Base-by-base conservation (phyloP, 2,329 filamentous ascomycete species). In the Diplodia seriata region DNA sequence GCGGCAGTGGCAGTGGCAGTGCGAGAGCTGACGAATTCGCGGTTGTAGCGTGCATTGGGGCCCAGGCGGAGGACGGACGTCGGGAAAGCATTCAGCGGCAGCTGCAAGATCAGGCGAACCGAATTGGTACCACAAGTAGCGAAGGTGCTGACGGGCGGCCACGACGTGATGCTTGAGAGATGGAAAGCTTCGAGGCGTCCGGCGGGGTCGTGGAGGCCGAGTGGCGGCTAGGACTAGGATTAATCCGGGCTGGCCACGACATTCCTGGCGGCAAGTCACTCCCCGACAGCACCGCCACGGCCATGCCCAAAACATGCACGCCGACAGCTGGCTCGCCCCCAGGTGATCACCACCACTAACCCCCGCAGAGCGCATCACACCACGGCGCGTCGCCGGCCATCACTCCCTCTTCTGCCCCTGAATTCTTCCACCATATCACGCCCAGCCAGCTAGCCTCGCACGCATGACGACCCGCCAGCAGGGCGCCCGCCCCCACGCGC, bases 231-330 rank as follows among this genome's bases (percentile, higher is more conserved):
- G 23, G 14, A n/a, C 40, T 15, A 23, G 18, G 3, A 14, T n/a
- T 33, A 33, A 23, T n/a, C 26, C 38, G 23, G 4, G 38, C 43
- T 63, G 59, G 59, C 59, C 20, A 63, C 43, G 43, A 50, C 57
- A 49, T 63, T 63, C 18, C 31, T 15, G 3, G 4, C 18, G 7
- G 36, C 40, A 6, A 14, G 51, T 47, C 40, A 26, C 18, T 47
- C 20, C 23, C 7, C 1, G 12, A 6, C 8, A 20, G 40, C 40
- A 33, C 59, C 29, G 59, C 43, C 57, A 18, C 57, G 36, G 38
- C 55, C 33, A 56, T 36, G 12, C 40, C 23, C 56, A 26, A 61
- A 61, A 7, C 36, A 49, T 61, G 14, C 20, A 8, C 56, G 23
- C 38, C 57, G 40, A 50, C 43, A 33, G 57, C 6, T 62, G 26